Evolutionary conservation across 78 protist species (phyloP), one percentile per base, ranked within the genome.

Genomic region (Dictyostelium firmibasis): DNA sequence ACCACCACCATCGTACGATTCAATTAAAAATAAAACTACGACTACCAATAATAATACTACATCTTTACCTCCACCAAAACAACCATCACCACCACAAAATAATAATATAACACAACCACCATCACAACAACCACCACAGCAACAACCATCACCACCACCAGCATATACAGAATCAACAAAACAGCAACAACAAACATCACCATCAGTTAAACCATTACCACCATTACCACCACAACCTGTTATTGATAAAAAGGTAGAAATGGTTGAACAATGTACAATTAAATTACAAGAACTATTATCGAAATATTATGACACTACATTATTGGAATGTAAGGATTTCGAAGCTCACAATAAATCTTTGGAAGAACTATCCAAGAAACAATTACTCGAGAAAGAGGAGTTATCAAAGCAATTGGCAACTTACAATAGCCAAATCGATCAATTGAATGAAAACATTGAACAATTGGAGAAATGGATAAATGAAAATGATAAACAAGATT

Each of bases 1-100:
- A 57, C 84, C 85, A 53, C 86, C 93, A 88, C 85, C 85, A 10
- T 74, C 92, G 10, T 86, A 86, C 43, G 85, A 77, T 10, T 79
- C 79, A 77, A 86, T 86, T 35, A 11, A 25, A 25, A 41, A 64
- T 38, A 77, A 86, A 18, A 86, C 38, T 23, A 70, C 18, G 1
- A 67, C 16, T 5, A 8, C 31, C 4, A 60, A 7, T 25, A 64
- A 6, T 5, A 83, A 9, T 31, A 87, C 25, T 13, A 14, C 69
- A 43, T 77, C 87, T 31, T 33, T 85, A 81, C 47, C 94, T 14
- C 62, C 84, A 31, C 60, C 50, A 76, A 83, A 18, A 69, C 69
- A 57, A 31, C 60, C 50, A 76, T 74, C 5, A 69, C 69, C 16
- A 57, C 43, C 43, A 4, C 43, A 38, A 10, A 9, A 38, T 38